A percentile compares a stretch with the other conserved stretches of the same genome.
phyloP scores from a whole-genome alignment of 768 basidiomycete genomes.

The Leccinum subtestaceum region DNA sequence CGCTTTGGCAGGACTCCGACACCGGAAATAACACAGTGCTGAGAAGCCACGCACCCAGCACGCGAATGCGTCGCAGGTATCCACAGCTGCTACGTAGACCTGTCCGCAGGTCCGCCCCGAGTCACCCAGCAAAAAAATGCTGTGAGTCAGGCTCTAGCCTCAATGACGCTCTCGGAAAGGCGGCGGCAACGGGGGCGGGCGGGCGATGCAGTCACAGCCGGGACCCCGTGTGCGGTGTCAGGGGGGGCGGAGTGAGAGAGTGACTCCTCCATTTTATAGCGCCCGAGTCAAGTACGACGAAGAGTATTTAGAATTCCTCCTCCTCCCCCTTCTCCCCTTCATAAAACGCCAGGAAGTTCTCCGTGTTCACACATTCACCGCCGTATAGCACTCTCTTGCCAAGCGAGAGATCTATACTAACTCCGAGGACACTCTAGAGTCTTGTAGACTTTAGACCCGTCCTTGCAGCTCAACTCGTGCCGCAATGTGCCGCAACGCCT shows the following conservation, averaged over 20 bases:
- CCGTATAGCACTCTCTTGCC: slow-evolving; percentile 24
- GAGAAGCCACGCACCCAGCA: background rate
- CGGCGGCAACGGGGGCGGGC: slow-evolving; percentile 6
- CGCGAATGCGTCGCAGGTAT: background rate
- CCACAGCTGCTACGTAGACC: background rate
- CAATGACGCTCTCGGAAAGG: background rate
- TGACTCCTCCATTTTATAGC: slow-evolving; percentile 36
- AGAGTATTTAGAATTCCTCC: slow-evolving; percentile 24
- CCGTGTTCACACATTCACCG: background rate
- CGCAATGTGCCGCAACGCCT: slow-evolving; percentile 40
- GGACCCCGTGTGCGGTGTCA: slow-evolving; percentile 29
- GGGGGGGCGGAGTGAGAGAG: slow-evolving; percentile 25
- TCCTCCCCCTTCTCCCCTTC: background rate
- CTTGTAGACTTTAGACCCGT: slow-evolving; percentile 36
- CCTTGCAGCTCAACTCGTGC: slow-evolving; percentile 23
- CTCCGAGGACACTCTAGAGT: slow-evolving; percentile 42
- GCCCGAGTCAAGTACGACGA: slow-evolving; percentile 21
- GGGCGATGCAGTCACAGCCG: slow-evolving; percentile 4
- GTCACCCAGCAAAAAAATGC: background rate
- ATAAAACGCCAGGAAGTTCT: slow-evolving; percentile 4
- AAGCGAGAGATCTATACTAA: slow-evolving; percentile 22
- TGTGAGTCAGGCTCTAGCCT: slow-evolving; percentile 9
- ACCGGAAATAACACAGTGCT: background rate
- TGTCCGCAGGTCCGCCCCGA: background rate
- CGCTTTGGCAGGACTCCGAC: slow-evolving; percentile 2